Percentiles rank a stretch among this genome's conserved stretches.
Conservation (phyloP, 2,329 filamentous ascomycete genomes). For the Raffaelea arxii region DNA sequence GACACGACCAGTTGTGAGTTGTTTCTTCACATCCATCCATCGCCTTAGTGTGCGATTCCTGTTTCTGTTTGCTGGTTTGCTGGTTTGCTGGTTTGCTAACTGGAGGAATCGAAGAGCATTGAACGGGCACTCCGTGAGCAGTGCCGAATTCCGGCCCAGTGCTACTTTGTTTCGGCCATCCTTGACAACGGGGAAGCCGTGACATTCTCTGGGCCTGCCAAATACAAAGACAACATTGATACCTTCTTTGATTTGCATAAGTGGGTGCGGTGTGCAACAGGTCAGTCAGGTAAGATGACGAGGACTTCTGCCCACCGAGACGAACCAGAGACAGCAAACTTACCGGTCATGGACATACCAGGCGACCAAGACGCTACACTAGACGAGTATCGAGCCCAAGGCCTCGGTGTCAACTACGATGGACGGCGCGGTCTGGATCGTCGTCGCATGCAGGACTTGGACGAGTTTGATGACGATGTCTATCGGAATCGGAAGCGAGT, state of each 20-base stretch:
- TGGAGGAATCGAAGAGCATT: too few relatives aligned
- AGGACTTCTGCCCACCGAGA: not conserved
- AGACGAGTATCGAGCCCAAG: conserved; percentile 3
- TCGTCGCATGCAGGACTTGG: conserved; percentile 13
- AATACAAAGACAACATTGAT: conserved; percentile 27
- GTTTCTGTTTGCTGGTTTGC: too few relatives aligned
- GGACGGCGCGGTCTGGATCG: conserved; percentile 15
- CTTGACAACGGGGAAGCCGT: conserved; percentile 35
- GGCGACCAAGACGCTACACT: not conserved
- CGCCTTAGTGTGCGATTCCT: too few relatives aligned
- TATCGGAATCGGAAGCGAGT: conserved; percentile 28
- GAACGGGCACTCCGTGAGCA: conserved; percentile 40
- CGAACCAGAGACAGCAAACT: not conserved
- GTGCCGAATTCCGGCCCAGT: conserved; percentile 39
- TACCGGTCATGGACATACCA: too few relatives aligned
- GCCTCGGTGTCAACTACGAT: conserved; percentile 11
- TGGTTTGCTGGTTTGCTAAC: too few relatives aligned
- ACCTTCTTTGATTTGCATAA: conserved; percentile 37
- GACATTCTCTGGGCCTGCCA: conserved; percentile 35
- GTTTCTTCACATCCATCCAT: too few relatives aligned
- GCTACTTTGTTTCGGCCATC: conserved; percentile 43
- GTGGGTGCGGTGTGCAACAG: conserved; percentile 25
- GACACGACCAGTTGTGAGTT: conserved; percentile 16
- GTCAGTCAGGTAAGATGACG: conserved; percentile 22
- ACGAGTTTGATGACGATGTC: conserved; percentile 19